Conservation (phyloP, 2,329 filamentous ascomycete genomes). For the Atkinsonella texensis region DNA sequence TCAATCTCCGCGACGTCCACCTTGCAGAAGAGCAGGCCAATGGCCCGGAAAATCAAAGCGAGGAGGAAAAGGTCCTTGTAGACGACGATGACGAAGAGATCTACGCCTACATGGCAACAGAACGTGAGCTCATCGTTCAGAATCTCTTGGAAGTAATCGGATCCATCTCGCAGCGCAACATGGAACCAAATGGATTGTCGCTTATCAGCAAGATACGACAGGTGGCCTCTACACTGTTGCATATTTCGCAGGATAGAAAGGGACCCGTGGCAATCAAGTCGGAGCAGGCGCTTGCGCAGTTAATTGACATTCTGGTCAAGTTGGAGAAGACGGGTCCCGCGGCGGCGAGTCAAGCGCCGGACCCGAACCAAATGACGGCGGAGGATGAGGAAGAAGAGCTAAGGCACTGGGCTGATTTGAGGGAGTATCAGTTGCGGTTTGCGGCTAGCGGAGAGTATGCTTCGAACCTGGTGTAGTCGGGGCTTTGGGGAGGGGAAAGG, state of each 20-base stretch:
- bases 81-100: constrained; percentile 35
- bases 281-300: constrained; percentile 59
- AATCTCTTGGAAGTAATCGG: constrained; percentile 64
- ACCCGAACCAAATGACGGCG: constrained; percentile 28
- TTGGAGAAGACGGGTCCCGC: constrained; percentile 51
- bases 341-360: constrained; percentile 18
- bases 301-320: constrained; percentile 63
- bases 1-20: constrained; percentile 59
- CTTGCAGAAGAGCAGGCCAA: constrained; percentile 32
- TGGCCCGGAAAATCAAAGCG: constrained; percentile 20
- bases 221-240: constrained; percentile 68
- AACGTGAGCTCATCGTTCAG: constrained; percentile 71
- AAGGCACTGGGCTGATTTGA: constrained; percentile 63
- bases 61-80: constrained; percentile 25
- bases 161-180: constrained; percentile 71
- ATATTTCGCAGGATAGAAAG: constrained; percentile 39
- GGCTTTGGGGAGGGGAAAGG: too few relatives aligned
- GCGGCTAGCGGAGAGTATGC: constrained; percentile 49
- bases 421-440: constrained; percentile 66
- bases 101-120: constrained; percentile 54
- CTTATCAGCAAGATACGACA: constrained; percentile 76
- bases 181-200: constrained; percentile 58
- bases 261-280: constrained; percentile 40
- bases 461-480: constrained; percentile 10
- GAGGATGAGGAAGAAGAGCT: constrained; percentile 67